phyloP scores from a whole-genome alignment of 2,329 filamentous ascomycete species.

The Diaporthe batatas region DNA sequence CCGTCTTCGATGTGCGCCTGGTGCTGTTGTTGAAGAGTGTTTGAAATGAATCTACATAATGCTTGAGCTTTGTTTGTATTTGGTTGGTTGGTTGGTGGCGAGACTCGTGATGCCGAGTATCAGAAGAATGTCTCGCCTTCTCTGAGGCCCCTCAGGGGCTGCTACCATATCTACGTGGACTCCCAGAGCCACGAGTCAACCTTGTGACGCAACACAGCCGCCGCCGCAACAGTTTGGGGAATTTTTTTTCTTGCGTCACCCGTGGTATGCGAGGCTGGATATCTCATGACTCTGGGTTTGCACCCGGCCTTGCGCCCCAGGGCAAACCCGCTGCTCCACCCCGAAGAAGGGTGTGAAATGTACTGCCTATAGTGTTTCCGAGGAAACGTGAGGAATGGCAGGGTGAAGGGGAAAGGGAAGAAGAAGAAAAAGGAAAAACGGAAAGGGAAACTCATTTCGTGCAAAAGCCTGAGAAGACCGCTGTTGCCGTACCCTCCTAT shows the following conservation, averaged over 20 bases:
- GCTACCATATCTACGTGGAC: not conserved
- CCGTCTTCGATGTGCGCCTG: not conserved
- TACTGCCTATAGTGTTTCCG: conserved; percentile 3
- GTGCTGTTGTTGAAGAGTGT: conserved; percentile 1
- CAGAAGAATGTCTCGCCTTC: conserved; percentile 5
- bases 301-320: not conserved
- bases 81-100: not conserved
- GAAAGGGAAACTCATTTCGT: not conserved
- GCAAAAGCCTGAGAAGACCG: not conserved
- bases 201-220: not conserved
- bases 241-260: not conserved
- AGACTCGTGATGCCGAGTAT: conserved; percentile 16
- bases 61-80: conserved; percentile 12
- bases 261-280: conserved; percentile 9
- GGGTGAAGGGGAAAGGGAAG: not conserved
- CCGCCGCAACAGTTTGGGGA: not conserved
- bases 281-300: not conserved
- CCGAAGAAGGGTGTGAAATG: conserved; percentile 1
- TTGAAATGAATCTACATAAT: conserved; percentile 26
- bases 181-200: not conserved
- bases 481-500: not conserved
- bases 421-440: not conserved
- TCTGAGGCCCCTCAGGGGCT: not conserved
- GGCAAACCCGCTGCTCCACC: not conserved
- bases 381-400: not conserved